Evolutionary conservation across 495 filamentous ascomycete genomes (phyloP).

Genomic region (Penicillium flavigenum): DNA sequence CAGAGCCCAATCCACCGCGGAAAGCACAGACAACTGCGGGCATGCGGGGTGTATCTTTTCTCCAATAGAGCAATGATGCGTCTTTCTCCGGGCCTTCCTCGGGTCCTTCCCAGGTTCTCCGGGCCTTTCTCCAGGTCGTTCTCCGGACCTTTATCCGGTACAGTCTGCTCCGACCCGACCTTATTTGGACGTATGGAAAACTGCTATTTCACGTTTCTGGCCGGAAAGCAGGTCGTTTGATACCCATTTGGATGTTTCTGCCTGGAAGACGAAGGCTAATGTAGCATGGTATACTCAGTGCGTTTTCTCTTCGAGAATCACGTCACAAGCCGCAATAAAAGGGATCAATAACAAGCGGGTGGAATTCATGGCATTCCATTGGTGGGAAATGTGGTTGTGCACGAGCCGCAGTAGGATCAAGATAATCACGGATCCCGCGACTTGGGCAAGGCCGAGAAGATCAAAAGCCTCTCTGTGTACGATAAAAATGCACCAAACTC

Average conservation of each 20-base stretch:
- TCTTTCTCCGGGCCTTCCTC: neutral
- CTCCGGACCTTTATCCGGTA: neutral
- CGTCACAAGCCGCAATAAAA: constrained; percentile 1
- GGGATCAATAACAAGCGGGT: neutral
- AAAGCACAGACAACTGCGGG: neutral
- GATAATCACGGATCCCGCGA: constrained; percentile 5
- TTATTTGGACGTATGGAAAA: neutral
- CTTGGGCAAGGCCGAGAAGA: neutral
- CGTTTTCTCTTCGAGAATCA: neutral
- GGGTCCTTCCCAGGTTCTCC: neutral
- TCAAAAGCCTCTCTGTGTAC: too few relatives aligned
- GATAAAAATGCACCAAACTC: neutral
- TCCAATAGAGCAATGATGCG: neutral
- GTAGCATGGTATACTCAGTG: neutral
- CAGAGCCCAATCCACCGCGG: neutral
- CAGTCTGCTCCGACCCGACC: neutral
- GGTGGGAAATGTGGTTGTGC: constrained; percentile 10
- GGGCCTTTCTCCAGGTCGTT: neutral
- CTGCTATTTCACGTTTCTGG: neutral
- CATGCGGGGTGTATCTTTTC: constrained; percentile 1
- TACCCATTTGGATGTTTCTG: neutral
- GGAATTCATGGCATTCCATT: constrained; percentile 7
- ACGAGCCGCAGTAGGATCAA: constrained; percentile 12
- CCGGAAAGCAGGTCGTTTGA: neutral
- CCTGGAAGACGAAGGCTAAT: neutral